Percentiles rank a stretch among this genome's conserved stretches.
phyloP scores from a whole-genome alignment of 2,329 filamentous ascomycete genomes.

The Albophoma yamanashiensis region DNA sequence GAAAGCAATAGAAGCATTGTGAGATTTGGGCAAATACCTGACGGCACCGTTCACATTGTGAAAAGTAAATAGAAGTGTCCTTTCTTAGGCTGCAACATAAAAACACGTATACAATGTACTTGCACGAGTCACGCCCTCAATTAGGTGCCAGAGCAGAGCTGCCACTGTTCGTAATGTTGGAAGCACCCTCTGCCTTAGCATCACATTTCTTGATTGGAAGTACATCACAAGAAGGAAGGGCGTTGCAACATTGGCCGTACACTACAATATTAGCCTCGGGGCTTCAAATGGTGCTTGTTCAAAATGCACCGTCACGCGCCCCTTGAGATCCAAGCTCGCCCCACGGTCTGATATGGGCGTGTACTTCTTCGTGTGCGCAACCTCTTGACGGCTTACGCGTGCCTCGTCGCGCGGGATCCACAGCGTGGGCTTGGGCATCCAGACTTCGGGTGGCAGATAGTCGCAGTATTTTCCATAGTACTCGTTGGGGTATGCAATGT shows the following conservation, averaged over 20 bases:
- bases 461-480: slow-evolving; percentile 44
- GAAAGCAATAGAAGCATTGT: neutral
- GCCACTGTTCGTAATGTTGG: neutral
- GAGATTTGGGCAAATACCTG: neutral
- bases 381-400: slow-evolving; percentile 68
- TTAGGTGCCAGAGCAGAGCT: neutral
- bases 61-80: no score
- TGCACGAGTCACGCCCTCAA: neutral
- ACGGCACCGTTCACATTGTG: neutral
- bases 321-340: slow-evolving; percentile 20
- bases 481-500: slow-evolving; percentile 36
- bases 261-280: slow-evolving; percentile 15
- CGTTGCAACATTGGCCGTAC: neutral
- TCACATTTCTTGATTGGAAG: neutral
- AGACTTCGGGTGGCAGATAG: slow-evolving; percentile 58
- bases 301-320: slow-evolving; percentile 22
- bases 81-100: no score
- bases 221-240: neutral
- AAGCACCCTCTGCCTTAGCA: no score
- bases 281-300: slow-evolving; percentile 26
- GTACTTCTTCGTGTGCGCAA: slow-evolving; percentile 58
- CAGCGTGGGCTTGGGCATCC: slow-evolving; percentile 52
- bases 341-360: slow-evolving; percentile 64
- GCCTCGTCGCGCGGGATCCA: slow-evolving; percentile 74
- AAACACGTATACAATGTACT: neutral